Evolutionary conservation across 495 filamentous ascomycete species (phyloP), one percentile per base, ranked within the genome.

Genomic region (Copromyces sp.): DNA sequence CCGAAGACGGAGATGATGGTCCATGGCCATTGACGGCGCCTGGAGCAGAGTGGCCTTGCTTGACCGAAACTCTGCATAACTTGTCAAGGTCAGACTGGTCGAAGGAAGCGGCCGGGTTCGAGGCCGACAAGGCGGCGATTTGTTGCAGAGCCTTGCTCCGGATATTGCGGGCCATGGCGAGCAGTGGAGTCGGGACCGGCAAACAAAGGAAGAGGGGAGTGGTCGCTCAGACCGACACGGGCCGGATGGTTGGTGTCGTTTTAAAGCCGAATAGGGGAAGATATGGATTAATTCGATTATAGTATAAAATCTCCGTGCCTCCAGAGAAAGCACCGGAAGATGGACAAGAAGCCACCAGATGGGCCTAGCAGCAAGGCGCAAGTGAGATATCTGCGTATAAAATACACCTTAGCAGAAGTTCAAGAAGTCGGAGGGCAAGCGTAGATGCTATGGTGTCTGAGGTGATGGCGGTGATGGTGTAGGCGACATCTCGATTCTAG

Each of bases 121-220:
- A 80, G 53, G 90, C 83, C 61, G 85, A 90, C 74, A 87, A 88
- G 12, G 84, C 84, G 72, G 91, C 92, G 72, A 94, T 89, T 80
- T 91, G 92, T 81, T 90, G 85, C 75, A 94, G 83, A 42, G 92
- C 91, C 68, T 85, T 84, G 71, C 84, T 84, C 80, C 90, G 87
- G 70, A 91, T 86, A 71, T 86, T 81, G 75, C 84, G 82, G 65
- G 80, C 80, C 84, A 86, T 86, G 73, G 70, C 29, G 14, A 65
- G 29, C 53, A 17, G 53, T 11, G 53, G 53, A 35, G 14, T 24
- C 29, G 53, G 12, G 53, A 35, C 53, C 53, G 24, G 53, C 12
- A 35, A 65, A 65, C 29, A 65, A 65, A 61, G 3, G 29, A 61
- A 29, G 53, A 61, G 24, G 32, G 12, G 12, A 11, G 24, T 6